Conservation (phyloP, 164 flowering plant genomes). For the Saururus chinensis region DNA sequence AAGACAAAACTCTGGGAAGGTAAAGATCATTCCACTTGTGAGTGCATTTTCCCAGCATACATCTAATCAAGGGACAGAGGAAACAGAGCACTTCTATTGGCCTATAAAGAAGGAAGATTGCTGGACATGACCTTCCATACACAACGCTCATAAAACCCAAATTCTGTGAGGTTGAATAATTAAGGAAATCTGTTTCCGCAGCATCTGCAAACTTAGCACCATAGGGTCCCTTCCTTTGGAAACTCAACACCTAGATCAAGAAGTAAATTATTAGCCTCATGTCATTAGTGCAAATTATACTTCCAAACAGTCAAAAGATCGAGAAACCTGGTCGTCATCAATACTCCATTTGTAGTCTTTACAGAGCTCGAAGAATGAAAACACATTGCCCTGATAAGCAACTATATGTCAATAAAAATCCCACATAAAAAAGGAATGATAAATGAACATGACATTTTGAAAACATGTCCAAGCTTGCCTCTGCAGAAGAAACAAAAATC, state of each 20-base stretch:
- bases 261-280: neutral
- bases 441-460: no score
- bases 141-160: conserved; percentile 35
- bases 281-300: neutral
- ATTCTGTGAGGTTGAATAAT: conserved; percentile 23
- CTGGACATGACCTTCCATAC: conserved; percentile 43
- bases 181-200: conserved; percentile 6
- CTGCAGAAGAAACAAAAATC: conserved; percentile 46
- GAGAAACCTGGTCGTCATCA: conserved; percentile 61
- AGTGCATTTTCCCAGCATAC: no score
- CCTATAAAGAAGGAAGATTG: neutral
- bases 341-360: conserved; percentile 63
- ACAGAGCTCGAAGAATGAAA: conserved; percentile 93
- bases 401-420: neutral
- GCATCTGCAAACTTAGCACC: conserved; percentile 2
- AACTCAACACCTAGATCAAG: conserved; percentile 44
- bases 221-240: conserved; percentile 15
- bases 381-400: conserved; percentile 56
- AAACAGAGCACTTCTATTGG: neutral
- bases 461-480: conserved; percentile 29
- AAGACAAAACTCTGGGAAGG: no score
- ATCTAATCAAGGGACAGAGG: neutral
- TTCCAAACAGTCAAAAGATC: neutral
- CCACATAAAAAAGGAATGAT: neutral
- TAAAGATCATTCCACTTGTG: no score